Evolutionary conservation across 441 rosid species (phyloP).

Genomic region (Populus hybrid): DNA sequence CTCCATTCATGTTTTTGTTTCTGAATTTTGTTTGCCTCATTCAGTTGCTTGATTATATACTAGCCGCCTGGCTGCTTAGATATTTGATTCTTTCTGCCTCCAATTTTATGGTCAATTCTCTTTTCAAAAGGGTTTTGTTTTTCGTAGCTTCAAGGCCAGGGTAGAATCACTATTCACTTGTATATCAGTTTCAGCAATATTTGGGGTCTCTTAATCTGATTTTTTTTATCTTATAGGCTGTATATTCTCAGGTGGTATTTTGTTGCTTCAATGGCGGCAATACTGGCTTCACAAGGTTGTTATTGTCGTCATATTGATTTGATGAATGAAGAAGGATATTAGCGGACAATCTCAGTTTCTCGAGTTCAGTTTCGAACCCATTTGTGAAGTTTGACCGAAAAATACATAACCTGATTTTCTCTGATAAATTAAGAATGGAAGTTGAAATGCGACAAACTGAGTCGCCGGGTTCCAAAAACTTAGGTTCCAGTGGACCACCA

Average conservation of each 20-base stretch:
- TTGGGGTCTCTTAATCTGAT: not conserved
- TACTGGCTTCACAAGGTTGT: constrained; percentile 75
- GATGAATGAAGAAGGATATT: constrained; percentile 35
- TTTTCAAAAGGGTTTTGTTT: constrained; percentile 8
- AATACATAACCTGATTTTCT: constrained; percentile 10
- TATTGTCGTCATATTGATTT: constrained; percentile 35
- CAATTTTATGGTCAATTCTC: not conserved
- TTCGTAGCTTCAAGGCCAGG: constrained; percentile 7
- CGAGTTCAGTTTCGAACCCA: constrained; percentile 40
- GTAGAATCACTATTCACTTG: not conserved
- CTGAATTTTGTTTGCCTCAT: no score
- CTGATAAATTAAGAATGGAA: constrained; percentile 35
- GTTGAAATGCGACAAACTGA: constrained; percentile 62
- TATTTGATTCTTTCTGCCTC: not conserved
- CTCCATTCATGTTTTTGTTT: not conserved
- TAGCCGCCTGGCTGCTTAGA: not conserved
- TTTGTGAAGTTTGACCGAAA: constrained; percentile 37
- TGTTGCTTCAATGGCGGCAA: constrained; percentile 57
- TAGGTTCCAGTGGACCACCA: constrained; percentile 40
- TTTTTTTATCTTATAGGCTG: not conserved
- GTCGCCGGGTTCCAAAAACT: constrained; percentile 34
- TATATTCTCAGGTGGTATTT: constrained; percentile 17
- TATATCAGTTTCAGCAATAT: not conserved
- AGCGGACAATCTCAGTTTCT: constrained; percentile 49
- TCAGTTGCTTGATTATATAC: not conserved